Evolutionary conservation across 176 grass and related monocot genomes (phyloP), one percentile per base, ranked within the genome.

Genomic region (Aegilops longissima): DNA sequence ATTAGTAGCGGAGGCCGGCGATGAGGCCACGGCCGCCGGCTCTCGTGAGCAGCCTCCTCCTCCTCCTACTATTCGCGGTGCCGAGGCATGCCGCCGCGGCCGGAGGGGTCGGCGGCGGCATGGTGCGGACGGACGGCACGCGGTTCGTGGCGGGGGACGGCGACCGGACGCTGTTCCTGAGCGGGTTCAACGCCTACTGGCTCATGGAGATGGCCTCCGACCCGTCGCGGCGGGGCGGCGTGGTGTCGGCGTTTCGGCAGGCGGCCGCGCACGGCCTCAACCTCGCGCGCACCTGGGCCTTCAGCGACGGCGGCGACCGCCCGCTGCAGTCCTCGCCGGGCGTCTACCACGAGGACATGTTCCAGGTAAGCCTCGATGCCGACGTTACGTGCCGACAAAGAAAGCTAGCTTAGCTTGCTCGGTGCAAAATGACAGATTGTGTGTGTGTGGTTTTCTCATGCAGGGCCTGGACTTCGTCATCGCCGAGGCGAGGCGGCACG

Each of bases 151-250:
- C 68, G 27, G 73, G 73, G 8, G 24, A 52, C 12, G 82, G 83
- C 42, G 29, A 81, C 30, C 36, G 52, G 16, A 65, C 86, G 16
- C 35, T 98, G 45, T 91, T 87, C 83, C 83, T 95, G 58, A 95
- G 94, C 73, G 96, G 96, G 3, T 98, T 98, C 93, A 98, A 98
- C 76, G 86, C 96, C 0, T 95, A 98, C 87, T 98, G 93, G 96
- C 71, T 95, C 4, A 95, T 98, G 96, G 27, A 72, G 72, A 59
- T 89, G 77, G 93, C 93, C 18, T 81, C 93, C 0, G 84, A 88
- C 70, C 36, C 87, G 44, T 13, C 84, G 52, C 38, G 59, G 24
- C 29, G 84, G 56, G 76, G 5, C 13, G 87, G 90, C 69, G 91
- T 98, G 20, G 67, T 63, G 29, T 7, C 86, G 18, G 88, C 87